A percentile compares a stretch with the other conserved stretches of the same genome.
Evolutionary conservation across 2,329 filamentous ascomycete species (phyloP).

Genomic region (Colletotrichum sp.): DNA sequence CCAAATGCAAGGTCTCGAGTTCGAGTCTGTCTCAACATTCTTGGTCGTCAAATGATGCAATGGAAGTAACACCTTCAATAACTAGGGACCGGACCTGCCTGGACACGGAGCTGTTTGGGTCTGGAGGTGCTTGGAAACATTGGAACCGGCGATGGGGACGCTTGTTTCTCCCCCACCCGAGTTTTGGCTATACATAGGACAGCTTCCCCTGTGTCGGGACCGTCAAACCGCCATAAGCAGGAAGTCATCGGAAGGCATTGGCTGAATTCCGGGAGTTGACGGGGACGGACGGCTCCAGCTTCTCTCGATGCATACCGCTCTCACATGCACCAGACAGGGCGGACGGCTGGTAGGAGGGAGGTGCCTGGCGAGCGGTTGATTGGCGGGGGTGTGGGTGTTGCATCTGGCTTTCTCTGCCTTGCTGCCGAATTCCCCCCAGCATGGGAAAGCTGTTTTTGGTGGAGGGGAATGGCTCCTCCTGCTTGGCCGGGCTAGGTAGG

Average conservation of each 20-base stretch:
- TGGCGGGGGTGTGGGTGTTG: not conserved
- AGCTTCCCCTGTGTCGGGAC: constrained; percentile 22
- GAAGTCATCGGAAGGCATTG: constrained; percentile 4
- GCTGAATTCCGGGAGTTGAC: constrained; percentile 11
- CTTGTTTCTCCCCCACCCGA: constrained; percentile 13
- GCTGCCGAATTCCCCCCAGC: not conserved
- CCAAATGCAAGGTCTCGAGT: not conserved
- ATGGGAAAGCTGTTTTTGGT: not conserved
- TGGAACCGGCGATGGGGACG: not conserved
- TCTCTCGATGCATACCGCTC: not conserved
- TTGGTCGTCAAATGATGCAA: not conserved
- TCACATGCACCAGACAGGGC: constrained; percentile 6
- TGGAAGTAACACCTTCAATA: not conserved
- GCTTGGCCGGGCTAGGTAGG: not conserved
- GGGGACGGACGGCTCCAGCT: not conserved
- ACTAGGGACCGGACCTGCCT: not conserved
- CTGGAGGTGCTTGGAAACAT: not conserved
- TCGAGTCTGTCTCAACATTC: not conserved
- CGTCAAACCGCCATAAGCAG: not conserved
- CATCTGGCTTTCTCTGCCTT: not conserved
- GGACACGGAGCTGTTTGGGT: not conserved
- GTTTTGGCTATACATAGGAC: constrained; percentile 19
- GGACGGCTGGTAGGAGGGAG: not conserved
- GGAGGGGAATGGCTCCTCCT: not conserved
- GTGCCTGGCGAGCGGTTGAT: not conserved